A percentile compares a stretch with the other conserved stretches of the same genome.
phyloP scores from a whole-genome alignment of 306 rosid genomes.

The Lathyrus oleraceus region DNA sequence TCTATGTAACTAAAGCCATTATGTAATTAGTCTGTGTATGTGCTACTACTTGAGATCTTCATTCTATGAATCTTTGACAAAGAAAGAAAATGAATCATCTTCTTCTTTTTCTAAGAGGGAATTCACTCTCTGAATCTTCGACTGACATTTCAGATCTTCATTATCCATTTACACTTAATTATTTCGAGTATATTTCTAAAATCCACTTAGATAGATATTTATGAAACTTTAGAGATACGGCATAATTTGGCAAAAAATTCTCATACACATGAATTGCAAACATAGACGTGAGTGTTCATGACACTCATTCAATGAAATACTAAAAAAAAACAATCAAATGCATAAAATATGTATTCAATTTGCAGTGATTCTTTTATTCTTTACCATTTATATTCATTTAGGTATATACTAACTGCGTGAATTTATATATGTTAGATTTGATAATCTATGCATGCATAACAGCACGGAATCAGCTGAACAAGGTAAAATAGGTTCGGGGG shows the following conservation, averaged over 20 bases:
- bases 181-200: constrained; percentile 1
- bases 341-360: neutral
- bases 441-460: neutral
- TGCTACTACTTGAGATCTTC: constrained; percentile 22
- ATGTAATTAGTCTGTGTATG: constrained; percentile 8
- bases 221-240: constrained; percentile 3
- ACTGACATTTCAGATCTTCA: neutral
- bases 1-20: constrained; percentile 15
- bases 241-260: neutral
- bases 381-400: constrained; percentile 7
- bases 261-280: constrained; percentile 10
- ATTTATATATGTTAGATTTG: constrained; percentile 4
- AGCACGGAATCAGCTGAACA: neutral
- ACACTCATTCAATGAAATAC: constrained; percentile 8
- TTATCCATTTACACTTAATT: neutral
- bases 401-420: constrained; percentile 9
- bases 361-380: neutral
- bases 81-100: constrained; percentile 14
- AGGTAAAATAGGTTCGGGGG: neutral
- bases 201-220: constrained; percentile 18
- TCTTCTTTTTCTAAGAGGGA: neutral
- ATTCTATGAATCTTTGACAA: no score
- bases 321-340: constrained; percentile 3
- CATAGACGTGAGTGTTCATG: constrained; percentile 21
- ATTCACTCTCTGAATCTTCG: neutral